phyloP scores from a whole-genome alignment of 305 asterid genomes.

The Petunia hybrid region DNA sequence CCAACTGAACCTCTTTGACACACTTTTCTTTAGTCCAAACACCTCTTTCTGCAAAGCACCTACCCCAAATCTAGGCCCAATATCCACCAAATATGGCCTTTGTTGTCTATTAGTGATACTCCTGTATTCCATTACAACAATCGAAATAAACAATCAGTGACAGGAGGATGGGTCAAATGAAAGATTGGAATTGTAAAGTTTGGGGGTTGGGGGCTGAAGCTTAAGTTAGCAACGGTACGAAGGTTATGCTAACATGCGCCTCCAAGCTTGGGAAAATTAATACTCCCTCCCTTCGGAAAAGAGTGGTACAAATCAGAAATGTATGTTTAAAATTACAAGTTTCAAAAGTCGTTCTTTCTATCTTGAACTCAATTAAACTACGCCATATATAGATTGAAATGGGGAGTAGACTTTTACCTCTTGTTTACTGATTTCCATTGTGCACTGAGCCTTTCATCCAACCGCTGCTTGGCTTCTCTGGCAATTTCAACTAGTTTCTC shows the following conservation, averaged over 20 bases:
- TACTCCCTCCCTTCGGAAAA: no score
- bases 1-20: conserved; percentile 40
- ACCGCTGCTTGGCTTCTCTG: conserved; percentile 61
- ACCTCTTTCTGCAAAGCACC: conserved; percentile 24
- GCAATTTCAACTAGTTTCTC: conserved; percentile 45
- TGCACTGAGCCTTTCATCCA: conserved; percentile 52
- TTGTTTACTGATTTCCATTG: conserved; percentile 44
- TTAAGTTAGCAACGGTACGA: no score
- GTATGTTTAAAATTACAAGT: no score
- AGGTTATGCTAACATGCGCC: no score
- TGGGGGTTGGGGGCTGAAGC: no score
- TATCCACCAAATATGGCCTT: not conserved
- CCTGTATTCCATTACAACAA: not conserved
- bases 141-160: not conserved
- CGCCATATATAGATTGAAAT: not conserved
- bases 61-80: not conserved
- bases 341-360: no score
- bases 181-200: no score
- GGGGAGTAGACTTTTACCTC: conserved; percentile 38
- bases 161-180: not conserved
- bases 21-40: conserved; percentile 30
- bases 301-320: no score
- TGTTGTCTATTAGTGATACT: not conserved
- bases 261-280: no score
- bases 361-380: no score